A percentile compares a stretch with the other conserved stretches of the same genome.
These are phyloP conservation scores for Neoconidiobolus thromboides DNA, from an alignment of 371 early-diverging fungal genomes.

Conservation along the genomic window DNA sequence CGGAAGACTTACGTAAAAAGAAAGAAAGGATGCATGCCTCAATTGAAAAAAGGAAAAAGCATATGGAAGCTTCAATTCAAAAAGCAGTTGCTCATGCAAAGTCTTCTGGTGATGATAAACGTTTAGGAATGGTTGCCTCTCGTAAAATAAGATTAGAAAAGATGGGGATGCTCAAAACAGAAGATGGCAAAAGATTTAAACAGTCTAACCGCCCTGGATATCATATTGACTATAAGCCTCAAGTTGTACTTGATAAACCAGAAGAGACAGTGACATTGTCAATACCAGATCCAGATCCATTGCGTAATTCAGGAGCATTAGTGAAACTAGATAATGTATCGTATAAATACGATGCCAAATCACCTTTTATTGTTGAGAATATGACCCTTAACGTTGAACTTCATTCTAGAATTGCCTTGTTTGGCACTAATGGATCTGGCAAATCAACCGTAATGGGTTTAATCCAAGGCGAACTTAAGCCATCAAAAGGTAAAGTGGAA, in stretches of 20 bases:
- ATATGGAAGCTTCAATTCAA: conserved; percentile 36
- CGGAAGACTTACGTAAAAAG: conserved; percentile 34
- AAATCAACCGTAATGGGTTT: conserved; percentile 70
- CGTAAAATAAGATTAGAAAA: conserved; percentile 44
- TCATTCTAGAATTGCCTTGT: conserved; percentile 35
- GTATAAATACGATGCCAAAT: conserved; percentile 23
- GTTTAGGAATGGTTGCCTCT: conserved; percentile 42
- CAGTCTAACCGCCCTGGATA: conserved; percentile 37
- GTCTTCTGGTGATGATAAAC: conserved; percentile 54
- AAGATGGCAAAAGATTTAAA: conserved; percentile 45
- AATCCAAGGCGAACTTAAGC: conserved; percentile 30
- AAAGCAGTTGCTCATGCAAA: conserved; percentile 43
- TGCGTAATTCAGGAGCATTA: conserved; percentile 36
- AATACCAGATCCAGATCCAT: conserved; percentile 30
- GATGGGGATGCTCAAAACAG: conserved; percentile 39
- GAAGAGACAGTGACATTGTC: conserved; percentile 26
- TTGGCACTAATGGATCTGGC: conserved; percentile 67
- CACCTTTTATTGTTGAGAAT: conserved; percentile 17
- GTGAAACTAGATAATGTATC: conserved; percentile 39
- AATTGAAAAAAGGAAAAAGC: conserved; percentile 33
- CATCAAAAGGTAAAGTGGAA: conserved; percentile 32
- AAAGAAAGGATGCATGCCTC: conserved; percentile 26
- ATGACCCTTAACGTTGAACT: conserved; percentile 40
- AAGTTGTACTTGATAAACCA: conserved; percentile 34
- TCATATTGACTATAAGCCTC: conserved; percentile 19